Base-by-base conservation (phyloP, 805 yeast species). In the Ogataea corticis region DNA sequence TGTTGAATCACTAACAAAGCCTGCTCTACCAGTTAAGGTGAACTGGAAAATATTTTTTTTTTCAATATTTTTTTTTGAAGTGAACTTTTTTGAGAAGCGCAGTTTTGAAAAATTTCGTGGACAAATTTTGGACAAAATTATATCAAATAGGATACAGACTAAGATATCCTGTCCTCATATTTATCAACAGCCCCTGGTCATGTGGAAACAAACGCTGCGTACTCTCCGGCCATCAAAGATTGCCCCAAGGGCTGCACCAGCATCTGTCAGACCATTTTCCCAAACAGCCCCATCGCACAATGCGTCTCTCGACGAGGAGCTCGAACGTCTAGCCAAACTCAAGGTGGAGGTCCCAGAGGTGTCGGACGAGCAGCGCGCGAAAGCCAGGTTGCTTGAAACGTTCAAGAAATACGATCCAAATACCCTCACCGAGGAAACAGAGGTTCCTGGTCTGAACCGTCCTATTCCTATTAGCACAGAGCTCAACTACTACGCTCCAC, bases 381-480 rank as follows among this genome's bases (percentile, higher is more conserved):
- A 63, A 17, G 51, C 59, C 10, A 40, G 52, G 10, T 45, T 65
- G 23, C 48, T 64, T 29, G 55, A 61, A 33, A 51, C 67, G 4
- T 59, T 64, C 43, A 46, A 53, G 28, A 38, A 54, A 28, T 74
- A 71, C 51, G 52, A 66, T 6, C 78, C 77, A 43, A 59, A 67
- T 49, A 62, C 63, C 2, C 44, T 61, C 10, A 62, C 76, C 2
- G 61, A 62, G 33, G 71, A 69, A 40, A 52, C 58, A 2, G 65
- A 59, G 14, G 48, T 59, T 12, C 63, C 62, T 17, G 70, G 69
- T 4, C 58, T 67, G 3, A 60, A 69, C 17, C 65, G 77, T 33
- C 95, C 96, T 3, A 62, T 86, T 17, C 97, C 98, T n/a, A 68
- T 89, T 44, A 88, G 83, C 60, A 94, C 89, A 2, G 89, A 85